Percentiles rank a stretch among this genome's conserved stretches.
phyloP scores from a whole-genome alignment of 2,329 filamentous ascomycete genomes.

The Akanthomyces lecanii region DNA sequence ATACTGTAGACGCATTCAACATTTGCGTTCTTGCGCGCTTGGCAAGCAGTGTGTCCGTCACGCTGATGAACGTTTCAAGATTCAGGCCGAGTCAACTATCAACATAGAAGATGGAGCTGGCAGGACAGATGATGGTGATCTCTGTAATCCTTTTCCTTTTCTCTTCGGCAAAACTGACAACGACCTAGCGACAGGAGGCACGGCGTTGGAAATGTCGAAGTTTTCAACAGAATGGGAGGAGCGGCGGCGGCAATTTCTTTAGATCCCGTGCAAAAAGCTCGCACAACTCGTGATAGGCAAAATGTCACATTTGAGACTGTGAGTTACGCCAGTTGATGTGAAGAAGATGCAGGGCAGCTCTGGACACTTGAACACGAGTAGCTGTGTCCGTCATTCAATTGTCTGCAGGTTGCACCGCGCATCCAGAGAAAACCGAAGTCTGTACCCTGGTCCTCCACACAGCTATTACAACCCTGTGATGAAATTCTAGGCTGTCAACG shows the following conservation, averaged over 20 bases:
- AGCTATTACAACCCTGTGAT: neutral
- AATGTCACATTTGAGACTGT: neutral
- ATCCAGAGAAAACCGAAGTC: neutral
- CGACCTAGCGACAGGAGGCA: neutral
- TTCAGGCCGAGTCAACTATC: neutral
- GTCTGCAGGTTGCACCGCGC: neutral
- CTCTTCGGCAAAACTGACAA: conserved; percentile 6
- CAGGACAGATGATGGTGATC: neutral
- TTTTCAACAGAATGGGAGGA: neutral
- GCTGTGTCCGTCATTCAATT: neutral
- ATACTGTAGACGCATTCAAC: conserved; percentile 1
- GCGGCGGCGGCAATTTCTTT: neutral
- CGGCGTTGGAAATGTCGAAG: neutral
- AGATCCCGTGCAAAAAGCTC: no score
- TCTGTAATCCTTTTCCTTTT: neutral
- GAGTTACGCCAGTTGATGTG: neutral
- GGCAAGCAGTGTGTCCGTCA: neutral
- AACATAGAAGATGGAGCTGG: neutral
- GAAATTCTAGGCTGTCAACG: neutral
- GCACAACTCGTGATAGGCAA: no score
- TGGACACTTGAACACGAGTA: neutral
- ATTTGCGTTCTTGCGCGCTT: neutral
- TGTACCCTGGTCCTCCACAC: neutral
- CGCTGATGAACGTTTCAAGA: neutral
- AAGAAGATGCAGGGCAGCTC: neutral